phyloP scores from a whole-genome alignment of 306 rosid genomes.

The Lablab purpureus region DNA sequence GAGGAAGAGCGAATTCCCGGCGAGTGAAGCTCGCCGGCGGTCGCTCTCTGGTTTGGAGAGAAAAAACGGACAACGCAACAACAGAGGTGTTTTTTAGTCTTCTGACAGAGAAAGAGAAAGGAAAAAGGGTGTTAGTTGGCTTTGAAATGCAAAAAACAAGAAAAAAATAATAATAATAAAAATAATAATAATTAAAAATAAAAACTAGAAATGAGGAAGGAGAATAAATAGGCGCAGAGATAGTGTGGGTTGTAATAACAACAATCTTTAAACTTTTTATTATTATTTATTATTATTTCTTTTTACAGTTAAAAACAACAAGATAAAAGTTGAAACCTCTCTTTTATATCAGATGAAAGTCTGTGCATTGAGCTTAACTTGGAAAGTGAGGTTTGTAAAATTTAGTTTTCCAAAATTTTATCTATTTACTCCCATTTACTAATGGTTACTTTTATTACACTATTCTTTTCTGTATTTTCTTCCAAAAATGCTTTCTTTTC shows the following conservation, averaged over 20 bases:
- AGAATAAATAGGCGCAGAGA: conserved; percentile 52
- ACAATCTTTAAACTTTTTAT: neutral
- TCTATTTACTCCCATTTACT: too few species aligned
- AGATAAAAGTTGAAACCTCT: too few species aligned
- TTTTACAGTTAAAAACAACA: neutral
- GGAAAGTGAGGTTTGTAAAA: neutral
- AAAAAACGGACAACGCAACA: conserved; percentile 44
- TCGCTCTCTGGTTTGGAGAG: conserved; percentile 46
- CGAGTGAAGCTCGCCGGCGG: conserved; percentile 68
- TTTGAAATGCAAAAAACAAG: conserved; percentile 35
- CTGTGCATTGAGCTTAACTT: neutral
- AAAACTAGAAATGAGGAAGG: neutral
- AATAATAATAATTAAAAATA: neutral
- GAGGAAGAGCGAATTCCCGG: conserved; percentile 34
- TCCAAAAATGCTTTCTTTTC: neutral
- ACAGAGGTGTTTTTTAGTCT: conserved; percentile 43
- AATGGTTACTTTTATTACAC: neutral
- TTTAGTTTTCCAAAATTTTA: neutral
- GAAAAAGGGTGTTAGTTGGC: conserved; percentile 56
- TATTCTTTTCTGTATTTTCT: neutral
- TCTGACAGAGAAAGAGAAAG: conserved; percentile 44
- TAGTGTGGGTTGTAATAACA: conserved; percentile 25
- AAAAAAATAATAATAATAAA: conserved; percentile 4
- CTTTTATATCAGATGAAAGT: neutral
- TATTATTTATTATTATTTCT: too few species aligned